A percentile compares a stretch with the other conserved stretches of the same genome.
Evolutionary conservation across 441 rosid species (phyloP).

Genomic region (Omphalea diandra): DNA sequence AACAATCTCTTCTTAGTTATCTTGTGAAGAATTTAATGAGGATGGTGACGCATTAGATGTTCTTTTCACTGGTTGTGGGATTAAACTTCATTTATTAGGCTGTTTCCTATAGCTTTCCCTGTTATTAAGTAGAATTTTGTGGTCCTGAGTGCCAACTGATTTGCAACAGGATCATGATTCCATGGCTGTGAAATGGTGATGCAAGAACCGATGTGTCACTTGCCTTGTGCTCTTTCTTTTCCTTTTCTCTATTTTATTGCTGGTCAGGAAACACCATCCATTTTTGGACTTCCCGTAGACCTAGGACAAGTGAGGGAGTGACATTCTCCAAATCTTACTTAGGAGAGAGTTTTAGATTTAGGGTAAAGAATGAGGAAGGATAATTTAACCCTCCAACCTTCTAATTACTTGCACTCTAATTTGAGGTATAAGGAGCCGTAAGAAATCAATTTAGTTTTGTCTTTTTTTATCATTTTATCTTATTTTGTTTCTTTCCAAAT

Average conservation of each 20-base stretch:
- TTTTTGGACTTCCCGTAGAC: background rate
- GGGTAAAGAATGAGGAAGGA: too few relatives aligned
- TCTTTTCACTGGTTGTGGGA: background rate
- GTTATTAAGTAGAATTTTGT: background rate
- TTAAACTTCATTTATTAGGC: conserved; percentile 13
- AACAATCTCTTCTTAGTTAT: background rate
- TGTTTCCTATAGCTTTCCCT: conserved; percentile 4
- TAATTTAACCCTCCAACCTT: too few relatives aligned
- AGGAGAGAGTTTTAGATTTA: too few relatives aligned
- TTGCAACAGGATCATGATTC: background rate
- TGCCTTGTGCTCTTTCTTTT: background rate
- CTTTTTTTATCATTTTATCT: too few relatives aligned
- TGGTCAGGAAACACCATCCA: background rate
- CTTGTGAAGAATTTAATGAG: background rate
- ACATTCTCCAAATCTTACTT: too few relatives aligned
- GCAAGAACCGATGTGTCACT: background rate
- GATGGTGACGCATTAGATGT: background rate
- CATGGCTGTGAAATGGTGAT: conserved; percentile 7
- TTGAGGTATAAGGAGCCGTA: too few relatives aligned
- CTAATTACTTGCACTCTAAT: too few relatives aligned
- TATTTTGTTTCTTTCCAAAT: too few relatives aligned
- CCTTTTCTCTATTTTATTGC: background rate
- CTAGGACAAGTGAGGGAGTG: too few relatives aligned
- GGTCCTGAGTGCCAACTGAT: conserved; percentile 4
- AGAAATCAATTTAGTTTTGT: too few relatives aligned